Evolutionary conservation across 257 asterid genomes (phyloP).

Genomic region (Plantago elongata): DNA sequence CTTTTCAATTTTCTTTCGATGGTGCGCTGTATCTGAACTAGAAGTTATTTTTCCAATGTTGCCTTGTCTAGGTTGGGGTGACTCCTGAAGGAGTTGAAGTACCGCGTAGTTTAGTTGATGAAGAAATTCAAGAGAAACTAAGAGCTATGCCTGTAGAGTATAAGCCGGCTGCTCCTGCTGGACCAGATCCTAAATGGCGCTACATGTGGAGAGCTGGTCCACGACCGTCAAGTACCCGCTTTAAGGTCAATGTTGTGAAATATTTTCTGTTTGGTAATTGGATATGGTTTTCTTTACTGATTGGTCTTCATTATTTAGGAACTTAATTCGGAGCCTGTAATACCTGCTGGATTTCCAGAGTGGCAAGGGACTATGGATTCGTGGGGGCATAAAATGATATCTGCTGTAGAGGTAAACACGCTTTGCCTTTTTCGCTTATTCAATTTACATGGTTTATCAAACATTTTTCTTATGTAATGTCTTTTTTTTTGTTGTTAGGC

Average conservation of each 20-base stretch:
- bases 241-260: constrained; percentile 49
- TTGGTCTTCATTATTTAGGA: constrained; percentile 42
- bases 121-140: constrained; percentile 79
- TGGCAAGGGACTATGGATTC: constrained; percentile 93
- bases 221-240: constrained; percentile 63
- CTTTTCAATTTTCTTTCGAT: too few species aligned
- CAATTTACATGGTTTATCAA: constrained; percentile 9
- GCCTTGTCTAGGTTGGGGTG: constrained; percentile 74
- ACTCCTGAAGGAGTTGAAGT: constrained; percentile 99
- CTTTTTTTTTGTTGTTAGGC: constrained; percentile 40
- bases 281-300: constrained; percentile 21
- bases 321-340: constrained; percentile 91
- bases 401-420: constrained; percentile 67
- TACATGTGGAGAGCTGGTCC: constrained; percentile 99
- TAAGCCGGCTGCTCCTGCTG: constrained; percentile 64
- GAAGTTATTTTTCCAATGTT: background rate
- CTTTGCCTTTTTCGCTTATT: constrained; percentile 13
- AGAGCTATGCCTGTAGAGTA: constrained; percentile 57
- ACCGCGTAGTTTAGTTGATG: constrained; percentile 90
- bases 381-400: constrained; percentile 93
- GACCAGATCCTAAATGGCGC: constrained; percentile 99
- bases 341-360: constrained; percentile 87
- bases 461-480: constrained; percentile 17
- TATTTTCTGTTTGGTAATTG: constrained; percentile 13
- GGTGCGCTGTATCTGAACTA: too few species aligned